Percentiles rank a stretch among this genome's conserved stretches.
Evolutionary conservation across 2,329 filamentous ascomycete genomes (phyloP).

Genomic region (Beauveria varroae): DNA sequence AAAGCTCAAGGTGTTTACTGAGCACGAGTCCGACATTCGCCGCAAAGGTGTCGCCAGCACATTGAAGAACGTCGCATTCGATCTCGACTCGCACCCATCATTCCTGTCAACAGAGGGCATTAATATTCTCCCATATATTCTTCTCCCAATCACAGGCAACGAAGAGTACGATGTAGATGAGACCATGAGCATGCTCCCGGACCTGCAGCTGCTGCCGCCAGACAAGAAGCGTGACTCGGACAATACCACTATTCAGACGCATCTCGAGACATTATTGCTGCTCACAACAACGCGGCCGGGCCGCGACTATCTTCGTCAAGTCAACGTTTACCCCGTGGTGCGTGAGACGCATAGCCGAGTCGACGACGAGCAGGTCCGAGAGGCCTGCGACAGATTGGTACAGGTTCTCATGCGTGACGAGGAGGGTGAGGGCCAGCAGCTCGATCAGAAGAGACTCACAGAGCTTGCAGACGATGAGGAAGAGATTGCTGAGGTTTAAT

Average conservation of each 20-base stretch:
- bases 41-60: conserved; percentile 92
- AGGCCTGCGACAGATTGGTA: conserved; percentile 82
- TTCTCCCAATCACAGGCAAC: conserved; percentile 78
- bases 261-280: conserved; percentile 81
- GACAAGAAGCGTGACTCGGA: conserved; percentile 84
- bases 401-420: conserved; percentile 83
- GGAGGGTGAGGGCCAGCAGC: conserved; percentile 33
- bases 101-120: conserved; percentile 66
- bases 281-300: conserved; percentile 71
- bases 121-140: conserved; percentile 78
- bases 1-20: conserved; percentile 91
- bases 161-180: conserved; percentile 90
- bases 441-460: conserved; percentile 34
- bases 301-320: conserved; percentile 62
- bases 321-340: conserved; percentile 84
- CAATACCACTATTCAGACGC: conserved; percentile 68
- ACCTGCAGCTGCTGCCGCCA: conserved; percentile 80
- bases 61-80: conserved; percentile 90
- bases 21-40: conserved; percentile 75
- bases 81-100: conserved; percentile 61
- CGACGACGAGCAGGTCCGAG: conserved; percentile 70
- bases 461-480: conserved; percentile 45
- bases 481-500: conserved; percentile 46
- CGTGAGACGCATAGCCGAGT: conserved; percentile 76
- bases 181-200: conserved; percentile 75